Evolutionary conservation across 176 grass and related monocot genomes (phyloP).

Genomic region (Calamus simplicifolius): DNA sequence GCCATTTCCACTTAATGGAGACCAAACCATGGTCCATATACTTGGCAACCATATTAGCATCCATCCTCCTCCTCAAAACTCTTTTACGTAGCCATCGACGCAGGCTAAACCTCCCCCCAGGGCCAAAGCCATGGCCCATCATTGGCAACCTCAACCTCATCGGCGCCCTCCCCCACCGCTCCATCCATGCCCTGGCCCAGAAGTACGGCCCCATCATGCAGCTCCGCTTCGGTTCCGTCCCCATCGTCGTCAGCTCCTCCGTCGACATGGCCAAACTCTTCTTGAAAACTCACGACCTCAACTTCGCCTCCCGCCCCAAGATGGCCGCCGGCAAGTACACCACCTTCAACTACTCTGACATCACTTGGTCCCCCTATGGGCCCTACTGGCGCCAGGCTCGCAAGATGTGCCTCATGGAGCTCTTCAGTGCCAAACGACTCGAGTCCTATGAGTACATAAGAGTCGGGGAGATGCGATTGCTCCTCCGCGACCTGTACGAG

Average conservation of each 20-base stretch:
- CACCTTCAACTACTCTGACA: conserved; percentile 71
- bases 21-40: conserved; percentile 28
- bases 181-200: conserved; percentile 49
- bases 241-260: conserved; percentile 59
- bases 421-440: conserved; percentile 68
- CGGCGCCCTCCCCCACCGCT: conserved; percentile 56
- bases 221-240: conserved; percentile 52
- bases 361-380: conserved; percentile 74
- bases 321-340: conserved; percentile 58
- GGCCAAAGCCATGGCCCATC: conserved; percentile 52
- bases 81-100: conserved; percentile 9
- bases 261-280: conserved; percentile 62
- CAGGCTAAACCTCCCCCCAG: conserved; percentile 55
- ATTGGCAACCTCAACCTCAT: conserved; percentile 75
- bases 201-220: conserved; percentile 45
- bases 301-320: conserved; percentile 61
- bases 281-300: conserved; percentile 60
- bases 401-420: conserved; percentile 79
- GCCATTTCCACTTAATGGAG: conserved; percentile 27
- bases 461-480: conserved; percentile 36
- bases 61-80: conserved; percentile 22
- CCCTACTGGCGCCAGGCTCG: conserved; percentile 65
- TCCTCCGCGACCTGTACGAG: conserved; percentile 36
- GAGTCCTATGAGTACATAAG: conserved; percentile 75
- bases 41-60: conserved; percentile 29